phyloP scores from a whole-genome alignment of 768 basidiomycete genomes.

The Amanita pallidorosea region DNA sequence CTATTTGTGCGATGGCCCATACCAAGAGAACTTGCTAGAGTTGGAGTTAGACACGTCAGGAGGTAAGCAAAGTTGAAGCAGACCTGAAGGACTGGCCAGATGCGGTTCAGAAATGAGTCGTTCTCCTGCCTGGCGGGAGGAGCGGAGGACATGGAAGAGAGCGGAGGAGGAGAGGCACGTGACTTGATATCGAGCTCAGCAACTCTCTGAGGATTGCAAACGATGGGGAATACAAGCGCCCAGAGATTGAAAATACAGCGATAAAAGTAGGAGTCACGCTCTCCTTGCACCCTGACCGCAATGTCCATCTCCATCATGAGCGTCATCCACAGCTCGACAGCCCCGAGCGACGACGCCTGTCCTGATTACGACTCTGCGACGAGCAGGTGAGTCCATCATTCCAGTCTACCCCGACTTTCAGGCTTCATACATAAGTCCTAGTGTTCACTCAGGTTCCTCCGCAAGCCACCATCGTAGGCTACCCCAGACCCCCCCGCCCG shows the following conservation, averaged over 20 bases:
- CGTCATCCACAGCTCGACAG: background rate
- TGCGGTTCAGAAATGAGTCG: slow-evolving; percentile 10
- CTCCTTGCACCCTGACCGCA: background rate
- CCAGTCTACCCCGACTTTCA: too few relatives aligned
- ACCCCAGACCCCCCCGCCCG: slow-evolving; percentile 4
- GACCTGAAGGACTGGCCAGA: slow-evolving; percentile 15
- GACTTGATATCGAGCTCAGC: background rate
- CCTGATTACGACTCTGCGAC: slow-evolving; percentile 30
- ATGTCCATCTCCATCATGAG: slow-evolving; percentile 4
- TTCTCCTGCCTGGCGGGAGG: slow-evolving; percentile 9
- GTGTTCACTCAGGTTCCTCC: background rate
- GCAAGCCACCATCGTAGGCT: slow-evolving; percentile 6
- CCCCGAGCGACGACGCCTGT: slow-evolving; percentile 20
- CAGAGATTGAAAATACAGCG: too few relatives aligned
- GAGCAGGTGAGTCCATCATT: slow-evolving; percentile 21
- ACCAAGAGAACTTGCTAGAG: slow-evolving; percentile 58
- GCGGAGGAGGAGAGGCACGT: background rate
- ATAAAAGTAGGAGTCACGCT: too few relatives aligned
- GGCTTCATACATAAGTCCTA: too few relatives aligned
- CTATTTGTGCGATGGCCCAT: slow-evolving; percentile 56
- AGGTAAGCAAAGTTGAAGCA: background rate
- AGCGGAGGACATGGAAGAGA: background rate
- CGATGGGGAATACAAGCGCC: too few relatives aligned
- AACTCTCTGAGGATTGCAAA: too few relatives aligned
- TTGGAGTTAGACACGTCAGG: background rate